A percentile compares a stretch with the other conserved stretches of the same genome.
These are phyloP conservation scores for Hippophae tibetana DNA, from an alignment of 306 rosid species.

Conservation along the genomic window DNA sequence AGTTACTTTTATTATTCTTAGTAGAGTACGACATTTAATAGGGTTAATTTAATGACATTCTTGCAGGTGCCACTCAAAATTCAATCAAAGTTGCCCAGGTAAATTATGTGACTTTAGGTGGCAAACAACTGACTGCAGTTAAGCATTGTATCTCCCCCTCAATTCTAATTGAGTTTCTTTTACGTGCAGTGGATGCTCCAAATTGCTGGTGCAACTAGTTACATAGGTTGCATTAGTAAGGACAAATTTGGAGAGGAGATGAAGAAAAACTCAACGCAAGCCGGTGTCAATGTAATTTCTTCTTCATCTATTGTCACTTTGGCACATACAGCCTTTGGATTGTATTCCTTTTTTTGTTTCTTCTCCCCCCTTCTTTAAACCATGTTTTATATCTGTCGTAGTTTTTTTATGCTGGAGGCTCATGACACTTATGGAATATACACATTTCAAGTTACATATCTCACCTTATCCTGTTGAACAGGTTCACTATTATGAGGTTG, in stretches of 20 bases:
- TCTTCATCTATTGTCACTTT: slow-evolving; percentile 9
- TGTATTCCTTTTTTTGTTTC: neutral
- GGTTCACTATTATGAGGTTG: slow-evolving; percentile 88
- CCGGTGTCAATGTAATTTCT: slow-evolving; percentile 74
- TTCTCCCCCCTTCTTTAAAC: neutral
- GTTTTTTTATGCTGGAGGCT: neutral
- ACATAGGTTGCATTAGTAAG: slow-evolving; percentile 89
- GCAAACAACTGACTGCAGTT: neutral
- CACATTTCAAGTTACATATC: neutral
- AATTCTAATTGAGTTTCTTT: neutral
- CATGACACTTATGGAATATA: neutral
- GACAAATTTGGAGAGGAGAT: slow-evolving; percentile 88
- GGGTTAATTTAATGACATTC: slow-evolving; percentile 1
- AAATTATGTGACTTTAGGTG: slow-evolving; percentile 7
- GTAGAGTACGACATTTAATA: neutral
- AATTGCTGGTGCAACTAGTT: slow-evolving; percentile 77
- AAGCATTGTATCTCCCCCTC: neutral
- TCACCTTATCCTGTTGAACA: slow-evolving; percentile 13
- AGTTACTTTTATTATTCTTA: neutral
- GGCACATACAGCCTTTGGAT: neutral
- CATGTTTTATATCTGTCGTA: neutral
- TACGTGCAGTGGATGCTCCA: slow-evolving; percentile 77
- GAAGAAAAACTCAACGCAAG: slow-evolving; percentile 53
- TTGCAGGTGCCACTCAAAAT: slow-evolving; percentile 85
- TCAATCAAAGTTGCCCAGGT: slow-evolving; percentile 93